Base-by-base conservation (phyloP, 176 grass and related monocot species). In the Stipa capillata region DNA sequence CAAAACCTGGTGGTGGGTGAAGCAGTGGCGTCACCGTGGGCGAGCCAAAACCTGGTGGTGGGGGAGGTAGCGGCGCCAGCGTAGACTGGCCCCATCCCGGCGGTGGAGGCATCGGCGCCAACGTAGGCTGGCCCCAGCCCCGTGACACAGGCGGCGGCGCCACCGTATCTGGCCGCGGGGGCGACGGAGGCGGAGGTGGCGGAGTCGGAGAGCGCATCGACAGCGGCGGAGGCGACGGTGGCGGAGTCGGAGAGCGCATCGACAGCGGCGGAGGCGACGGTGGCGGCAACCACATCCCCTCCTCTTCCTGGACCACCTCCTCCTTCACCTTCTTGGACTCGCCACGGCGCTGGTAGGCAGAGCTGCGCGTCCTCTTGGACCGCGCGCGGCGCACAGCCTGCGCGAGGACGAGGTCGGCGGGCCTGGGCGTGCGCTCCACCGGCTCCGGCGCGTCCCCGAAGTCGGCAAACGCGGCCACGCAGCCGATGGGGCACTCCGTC, bases 401-500 rank as follows among this genome's bases (percentile, higher is more conserved):
- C 41, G 24, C n/a, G 45, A 91, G 11, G 39, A 84, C 70, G 55
- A 77, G 84, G 84, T 87, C 70, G 10, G 89, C 81, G 6, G 70
- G 70, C 1, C 21, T 47, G 4, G 84, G 79, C 68, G 28, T 56
- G 25, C 41, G 69, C 34, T 66, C 69, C 50, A 39, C 45, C n/a
- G 63, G 33, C 54, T 62, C 67, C 57, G 73, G 40, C 66, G 32
- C 47, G 29, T 32, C 73, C 7, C 28, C 63, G 25, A 48, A 48
- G 20, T 27, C 31, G 13, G 65, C 50, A 57, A 80, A 79, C 76
- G 27, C 33, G 41, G 76, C 15, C n/a, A 94, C 72, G 25, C 24
- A 60, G 17, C 63, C 69, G 76, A 94, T 77, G 68, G 91, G 85
- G 69, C 88, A 90, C 79, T 94, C 88, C 35, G 33, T 73, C 91